A percentile compares a stretch with the other conserved stretches of the same genome.
Conservation (phyloP, 2,329 filamentous ascomycete species). For the Ceratocystis papillata region DNA sequence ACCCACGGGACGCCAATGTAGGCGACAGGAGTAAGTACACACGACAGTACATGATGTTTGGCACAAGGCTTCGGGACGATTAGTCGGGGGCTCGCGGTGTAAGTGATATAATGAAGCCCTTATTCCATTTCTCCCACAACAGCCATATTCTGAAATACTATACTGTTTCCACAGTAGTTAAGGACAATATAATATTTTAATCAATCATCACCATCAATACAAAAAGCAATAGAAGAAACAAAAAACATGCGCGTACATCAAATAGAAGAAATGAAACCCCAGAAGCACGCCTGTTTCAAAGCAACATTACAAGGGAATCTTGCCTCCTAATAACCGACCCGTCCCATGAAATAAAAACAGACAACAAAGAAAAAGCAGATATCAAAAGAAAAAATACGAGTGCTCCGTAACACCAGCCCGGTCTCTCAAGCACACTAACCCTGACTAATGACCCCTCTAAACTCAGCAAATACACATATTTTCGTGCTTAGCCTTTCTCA, state of each 20-base stretch:
- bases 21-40: conserved; percentile 46
- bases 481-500: background rate
- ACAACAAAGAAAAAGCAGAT: conserved; percentile 23
- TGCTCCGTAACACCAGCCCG: background rate
- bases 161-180: background rate
- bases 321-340: conserved; percentile 12
- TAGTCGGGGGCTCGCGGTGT: background rate
- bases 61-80: conserved; percentile 44
- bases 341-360: conserved; percentile 21
- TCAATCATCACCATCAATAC: background rate
- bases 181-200: background rate
- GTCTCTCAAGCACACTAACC: conserved; percentile 1
- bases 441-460: background rate
- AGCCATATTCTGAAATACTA: no score
- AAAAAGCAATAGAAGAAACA: background rate
- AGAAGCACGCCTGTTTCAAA: conserved; percentile 21
- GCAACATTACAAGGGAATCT: conserved; percentile 11
- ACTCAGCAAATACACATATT: background rate
- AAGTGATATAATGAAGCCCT: background rate
- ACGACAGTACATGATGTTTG: conserved; percentile 53
- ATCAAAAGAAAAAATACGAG: conserved; percentile 14
- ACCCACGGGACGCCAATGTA: conserved; percentile 37
- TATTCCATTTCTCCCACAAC: background rate
- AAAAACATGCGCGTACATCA: conserved; percentile 3
- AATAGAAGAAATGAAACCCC: conserved; percentile 20